phyloP scores from a whole-genome alignment of 225 moss, liverwort and hornwort genomes.

The Pseudisothecium myosuroides region DNA sequence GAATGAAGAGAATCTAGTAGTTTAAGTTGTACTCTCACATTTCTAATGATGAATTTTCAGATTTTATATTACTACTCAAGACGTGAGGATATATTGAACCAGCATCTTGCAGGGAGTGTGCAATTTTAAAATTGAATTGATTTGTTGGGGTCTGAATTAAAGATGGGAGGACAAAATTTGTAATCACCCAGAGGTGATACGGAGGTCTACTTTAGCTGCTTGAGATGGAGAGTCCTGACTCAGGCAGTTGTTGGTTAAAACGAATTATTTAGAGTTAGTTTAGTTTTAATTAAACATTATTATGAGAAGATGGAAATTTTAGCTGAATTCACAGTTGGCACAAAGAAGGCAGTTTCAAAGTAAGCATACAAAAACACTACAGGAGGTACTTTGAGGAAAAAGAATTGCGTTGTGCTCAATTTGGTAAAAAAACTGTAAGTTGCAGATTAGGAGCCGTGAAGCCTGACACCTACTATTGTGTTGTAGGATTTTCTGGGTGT shows the following conservation, averaged over 20 bases:
- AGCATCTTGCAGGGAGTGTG: neutral
- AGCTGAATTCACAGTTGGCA: neutral
- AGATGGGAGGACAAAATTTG: neutral
- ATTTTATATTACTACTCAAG: neutral
- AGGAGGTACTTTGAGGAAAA: neutral
- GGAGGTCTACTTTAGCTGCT: neutral
- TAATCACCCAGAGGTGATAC: neutral
- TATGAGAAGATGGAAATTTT: neutral
- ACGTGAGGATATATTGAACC: neutral
- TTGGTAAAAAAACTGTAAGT: too few species aligned
- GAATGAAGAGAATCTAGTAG: neutral
- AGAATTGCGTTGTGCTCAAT: neutral
- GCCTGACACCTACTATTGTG: neutral
- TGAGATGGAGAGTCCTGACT: neutral
- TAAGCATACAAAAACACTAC: neutral
- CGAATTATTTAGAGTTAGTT: neutral
- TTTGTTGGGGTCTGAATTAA: neutral
- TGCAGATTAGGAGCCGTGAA: neutral
- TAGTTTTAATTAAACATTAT: neutral
- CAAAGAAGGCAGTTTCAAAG: neutral
- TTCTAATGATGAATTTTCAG: neutral
- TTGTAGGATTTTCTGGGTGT: slow-evolving; percentile 86
- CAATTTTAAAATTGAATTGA: neutral
- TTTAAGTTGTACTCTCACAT: neutral
- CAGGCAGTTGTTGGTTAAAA: neutral